Evolutionary conservation across 306 rosid genomes (phyloP).

Genomic region (Ochetophila trinervis): DNA sequence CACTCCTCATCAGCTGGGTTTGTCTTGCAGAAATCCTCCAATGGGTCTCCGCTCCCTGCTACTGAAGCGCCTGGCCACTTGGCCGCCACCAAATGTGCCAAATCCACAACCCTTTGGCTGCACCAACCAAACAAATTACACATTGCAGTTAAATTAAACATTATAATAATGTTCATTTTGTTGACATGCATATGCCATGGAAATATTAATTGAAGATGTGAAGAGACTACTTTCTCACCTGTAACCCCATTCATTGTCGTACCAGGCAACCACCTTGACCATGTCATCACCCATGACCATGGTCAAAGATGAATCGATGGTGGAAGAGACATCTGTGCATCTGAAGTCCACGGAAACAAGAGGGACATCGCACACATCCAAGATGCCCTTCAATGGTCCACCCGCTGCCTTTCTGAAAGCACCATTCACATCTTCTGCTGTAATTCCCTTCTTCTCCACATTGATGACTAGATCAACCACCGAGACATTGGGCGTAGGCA

Average conservation of each 20-base stretch:
- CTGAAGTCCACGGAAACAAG: slow-evolving; percentile 93
- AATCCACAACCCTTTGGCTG: slow-evolving; percentile 99
- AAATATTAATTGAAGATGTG: background rate
- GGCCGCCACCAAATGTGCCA: slow-evolving; percentile 83
- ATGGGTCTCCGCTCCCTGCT: slow-evolving; percentile 69
- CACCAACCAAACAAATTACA: slow-evolving; percentile 16
- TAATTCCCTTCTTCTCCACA: slow-evolving; percentile 76
- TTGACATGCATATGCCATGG: no score
- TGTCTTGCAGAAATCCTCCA: slow-evolving; percentile 93
- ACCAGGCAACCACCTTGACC: slow-evolving; percentile 99
- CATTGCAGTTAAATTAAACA: background rate
- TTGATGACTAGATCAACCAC: slow-evolving; percentile 93
- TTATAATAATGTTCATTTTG: background rate
- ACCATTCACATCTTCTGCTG: slow-evolving; percentile 89
- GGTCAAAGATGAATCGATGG: slow-evolving; percentile 87
- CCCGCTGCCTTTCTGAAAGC: slow-evolving; percentile 93
- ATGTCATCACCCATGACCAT: slow-evolving; percentile 99
- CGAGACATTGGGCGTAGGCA: slow-evolving; percentile 94
- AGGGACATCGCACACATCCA: slow-evolving; percentile 93
- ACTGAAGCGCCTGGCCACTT: slow-evolving; percentile 74
- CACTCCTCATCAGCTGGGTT: slow-evolving; percentile 94
- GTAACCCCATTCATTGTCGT: slow-evolving; percentile 99
- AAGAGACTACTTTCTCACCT: slow-evolving; percentile 40
- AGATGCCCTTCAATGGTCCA: slow-evolving; percentile 75
- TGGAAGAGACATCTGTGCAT: slow-evolving; percentile 85